Evolutionary conservation across 441 rosid genomes (phyloP).

Genomic region (Populus hybrid): DNA sequence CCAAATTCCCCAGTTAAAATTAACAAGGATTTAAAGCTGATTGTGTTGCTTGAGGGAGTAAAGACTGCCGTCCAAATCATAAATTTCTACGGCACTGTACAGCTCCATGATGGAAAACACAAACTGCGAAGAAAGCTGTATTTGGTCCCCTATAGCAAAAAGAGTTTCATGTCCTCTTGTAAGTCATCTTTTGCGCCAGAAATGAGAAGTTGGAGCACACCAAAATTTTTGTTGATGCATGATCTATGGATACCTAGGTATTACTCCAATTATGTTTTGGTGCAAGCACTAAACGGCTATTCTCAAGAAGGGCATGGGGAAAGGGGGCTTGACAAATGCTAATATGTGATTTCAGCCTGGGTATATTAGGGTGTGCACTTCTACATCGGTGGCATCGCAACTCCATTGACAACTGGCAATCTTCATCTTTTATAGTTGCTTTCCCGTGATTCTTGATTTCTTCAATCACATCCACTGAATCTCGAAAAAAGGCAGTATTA

Average conservation of each 20-base stretch:
- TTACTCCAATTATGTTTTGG: conserved; percentile 3
- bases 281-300: conserved; percentile 38
- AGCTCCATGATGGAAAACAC: neutral
- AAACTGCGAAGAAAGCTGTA: neutral
- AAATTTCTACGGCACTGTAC: neutral
- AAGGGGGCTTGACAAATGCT: conserved; percentile 51
- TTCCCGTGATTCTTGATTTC: conserved; percentile 57
- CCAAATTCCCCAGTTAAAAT: neutral
- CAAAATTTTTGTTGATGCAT: conserved; percentile 11
- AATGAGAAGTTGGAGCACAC: conserved; percentile 9
- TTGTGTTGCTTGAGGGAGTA: neutral
- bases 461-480: conserved; percentile 78
- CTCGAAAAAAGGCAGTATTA: conserved; percentile 68
- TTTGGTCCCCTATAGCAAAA: neutral
- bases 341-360: conserved; percentile 70
- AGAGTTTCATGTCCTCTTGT: neutral
- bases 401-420: conserved; percentile 55
- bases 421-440: conserved; percentile 45
- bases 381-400: conserved; percentile 81
- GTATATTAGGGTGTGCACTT: conserved; percentile 87
- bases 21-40: neutral
- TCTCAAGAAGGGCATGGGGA: conserved; percentile 45
- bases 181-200: neutral
- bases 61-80: neutral
- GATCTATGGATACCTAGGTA: neutral